Percentiles rank a stretch among this genome's conserved stretches.
Conservation (phyloP, 2,329 filamentous ascomycete species). For the Coniella vitis region DNA sequence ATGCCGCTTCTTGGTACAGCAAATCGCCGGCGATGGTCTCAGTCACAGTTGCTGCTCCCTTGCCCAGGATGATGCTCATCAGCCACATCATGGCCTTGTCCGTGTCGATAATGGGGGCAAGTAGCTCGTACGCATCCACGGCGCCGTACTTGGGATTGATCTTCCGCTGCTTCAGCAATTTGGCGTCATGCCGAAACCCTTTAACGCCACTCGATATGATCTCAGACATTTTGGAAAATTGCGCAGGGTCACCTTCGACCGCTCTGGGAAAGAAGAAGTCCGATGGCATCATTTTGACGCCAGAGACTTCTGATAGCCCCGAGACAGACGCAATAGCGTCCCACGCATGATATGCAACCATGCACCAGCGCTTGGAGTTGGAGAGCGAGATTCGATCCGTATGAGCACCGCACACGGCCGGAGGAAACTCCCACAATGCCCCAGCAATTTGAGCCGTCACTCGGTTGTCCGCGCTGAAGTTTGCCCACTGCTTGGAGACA, state of each 20-base stretch:
- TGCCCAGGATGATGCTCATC: constrained; percentile 31
- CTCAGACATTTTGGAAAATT: constrained; percentile 32
- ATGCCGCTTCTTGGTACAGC: constrained; percentile 26
- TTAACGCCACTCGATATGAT: constrained; percentile 32
- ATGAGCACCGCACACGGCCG: constrained; percentile 37
- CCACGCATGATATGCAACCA: constrained; percentile 35
- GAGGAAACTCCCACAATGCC: constrained; percentile 40
- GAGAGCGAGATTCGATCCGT: constrained; percentile 32
- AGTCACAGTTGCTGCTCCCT: constrained; percentile 33
- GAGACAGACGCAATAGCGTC: constrained; percentile 31
- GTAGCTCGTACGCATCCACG: constrained; percentile 37
- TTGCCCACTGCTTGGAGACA: constrained; percentile 35
- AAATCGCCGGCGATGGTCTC: constrained; percentile 31
- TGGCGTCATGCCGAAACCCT: constrained; percentile 29
- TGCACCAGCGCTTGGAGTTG: constrained; percentile 34
- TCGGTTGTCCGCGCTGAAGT: constrained; percentile 26
- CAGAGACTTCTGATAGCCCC: constrained; percentile 25
- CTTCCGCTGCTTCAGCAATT: constrained; percentile 29
- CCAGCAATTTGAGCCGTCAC: constrained; percentile 40
- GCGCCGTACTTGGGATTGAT: constrained; percentile 28
- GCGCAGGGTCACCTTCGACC: constrained; percentile 26
- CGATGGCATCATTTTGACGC: constrained; percentile 31
- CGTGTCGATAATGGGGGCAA: constrained; percentile 39
- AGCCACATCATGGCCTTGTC: constrained; percentile 36
- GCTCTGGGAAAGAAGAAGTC: constrained; percentile 33